Conservation (phyloP, 1,284 basidiomycete genomes). For the Mycocalia duriaeana region DNA sequence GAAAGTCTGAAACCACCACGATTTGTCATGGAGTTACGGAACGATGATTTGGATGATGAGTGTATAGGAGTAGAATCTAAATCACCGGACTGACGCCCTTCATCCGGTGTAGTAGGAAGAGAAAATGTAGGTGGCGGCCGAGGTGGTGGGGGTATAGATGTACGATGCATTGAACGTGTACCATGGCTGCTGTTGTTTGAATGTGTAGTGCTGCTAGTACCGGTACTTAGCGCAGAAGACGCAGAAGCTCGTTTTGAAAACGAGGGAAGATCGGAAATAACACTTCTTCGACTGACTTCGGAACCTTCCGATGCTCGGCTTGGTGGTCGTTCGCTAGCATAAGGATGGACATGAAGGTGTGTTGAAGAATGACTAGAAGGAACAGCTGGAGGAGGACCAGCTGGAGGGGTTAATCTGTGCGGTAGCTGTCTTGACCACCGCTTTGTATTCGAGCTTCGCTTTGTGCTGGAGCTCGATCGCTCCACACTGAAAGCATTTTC, state of each 20-base stretch:
- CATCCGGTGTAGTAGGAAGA: conserved; percentile 57
- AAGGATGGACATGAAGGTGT: conserved; percentile 23
- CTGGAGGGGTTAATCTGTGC: conserved; percentile 50
- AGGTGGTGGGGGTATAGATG: conserved; percentile 62
- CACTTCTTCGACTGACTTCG: conserved; percentile 39
- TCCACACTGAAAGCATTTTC: conserved; percentile 34
- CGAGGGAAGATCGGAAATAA: conserved; percentile 42
- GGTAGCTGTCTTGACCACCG: conserved; percentile 61
- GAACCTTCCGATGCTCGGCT: conserved; percentile 42
- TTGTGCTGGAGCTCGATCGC: conserved; percentile 34
- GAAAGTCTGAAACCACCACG: conserved; percentile 58
- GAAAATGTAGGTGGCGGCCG: conserved; percentile 65
- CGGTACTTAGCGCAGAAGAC: conserved; percentile 48
- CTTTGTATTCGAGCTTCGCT: conserved; percentile 32
- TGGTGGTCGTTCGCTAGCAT: conserved; percentile 31
- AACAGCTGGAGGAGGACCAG: conserved; percentile 50
- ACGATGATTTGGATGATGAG: conserved; percentile 35
- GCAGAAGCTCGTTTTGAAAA: conserved; percentile 58
- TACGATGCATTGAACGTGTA: conserved; percentile 38
- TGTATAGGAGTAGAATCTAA: conserved; percentile 16
- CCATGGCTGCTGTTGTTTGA: conserved; percentile 14
- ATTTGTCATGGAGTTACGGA: conserved; percentile 47
- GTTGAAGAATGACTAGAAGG: conserved; percentile 23
- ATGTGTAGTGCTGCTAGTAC: conserved; percentile 42
- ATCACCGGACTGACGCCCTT: conserved; percentile 14